A percentile compares a stretch with the other conserved stretches of the same genome.
phyloP scores from a whole-genome alignment of 306 rosid genomes.

The Macrotyloma uniflorum region DNA sequence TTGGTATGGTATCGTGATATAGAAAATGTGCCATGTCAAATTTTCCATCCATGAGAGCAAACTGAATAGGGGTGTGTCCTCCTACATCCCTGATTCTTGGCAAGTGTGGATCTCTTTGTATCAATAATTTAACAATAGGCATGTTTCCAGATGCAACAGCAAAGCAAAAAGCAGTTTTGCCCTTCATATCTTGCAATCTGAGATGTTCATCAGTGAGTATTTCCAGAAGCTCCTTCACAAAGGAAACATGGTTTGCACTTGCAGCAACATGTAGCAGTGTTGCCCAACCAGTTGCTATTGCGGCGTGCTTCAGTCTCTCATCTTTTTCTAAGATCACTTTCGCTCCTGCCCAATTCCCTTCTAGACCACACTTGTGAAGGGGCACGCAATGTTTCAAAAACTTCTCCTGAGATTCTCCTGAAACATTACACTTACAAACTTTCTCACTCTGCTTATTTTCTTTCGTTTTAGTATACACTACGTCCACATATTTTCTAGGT shows the following conservation, averaged over 20 bases:
- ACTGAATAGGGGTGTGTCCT: conserved; percentile 25
- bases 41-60: conserved; percentile 48
- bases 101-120: neutral
- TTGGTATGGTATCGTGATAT: neutral
- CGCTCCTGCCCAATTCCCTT: conserved; percentile 40
- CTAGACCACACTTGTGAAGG: conserved; percentile 35
- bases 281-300: conserved; percentile 24
- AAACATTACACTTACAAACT: neutral
- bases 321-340: neutral
- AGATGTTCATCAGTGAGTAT: neutral
- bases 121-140: neutral
- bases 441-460: no score
- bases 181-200: conserved; percentile 14
- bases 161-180: conserved; percentile 44
- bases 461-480: no score
- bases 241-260: neutral
- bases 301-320: neutral
- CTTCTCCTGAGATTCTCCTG: conserved; percentile 2
- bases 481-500: no score
- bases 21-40: conserved; percentile 28
- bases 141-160: conserved; percentile 40
- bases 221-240: conserved; percentile 13
- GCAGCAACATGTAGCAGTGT: conserved; percentile 46
- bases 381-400: conserved; percentile 42
- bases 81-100: conserved; percentile 9